Evolutionary conservation across 2,329 filamentous ascomycete species (phyloP), one percentile per base, ranked within the genome.

Genomic region (Ophiostoma triangulosporum): DNA sequence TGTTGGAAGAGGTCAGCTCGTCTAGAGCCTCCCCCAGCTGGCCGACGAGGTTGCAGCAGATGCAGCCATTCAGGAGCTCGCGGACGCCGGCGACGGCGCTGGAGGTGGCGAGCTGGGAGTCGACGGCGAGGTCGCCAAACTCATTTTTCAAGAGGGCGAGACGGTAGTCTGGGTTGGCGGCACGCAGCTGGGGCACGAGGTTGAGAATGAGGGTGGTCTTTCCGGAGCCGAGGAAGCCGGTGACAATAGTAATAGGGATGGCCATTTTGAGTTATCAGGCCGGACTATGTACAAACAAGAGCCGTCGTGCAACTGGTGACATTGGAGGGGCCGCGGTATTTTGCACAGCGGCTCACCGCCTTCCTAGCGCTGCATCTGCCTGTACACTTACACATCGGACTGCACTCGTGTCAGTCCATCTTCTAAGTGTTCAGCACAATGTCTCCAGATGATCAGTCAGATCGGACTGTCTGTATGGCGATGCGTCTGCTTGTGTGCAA

Each of bases 1-100:
- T 32, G 8, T 27, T 17, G 74, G 65, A 66, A 24, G 71, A 67
- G 50, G 78, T 77, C 38, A 98, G 81, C 63, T 93, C 83, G 43
- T 77, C 70, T 17, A 98, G 81, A 1, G 91, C 90, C 48, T 85
- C 81, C 56, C 81, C 80, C 7, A 98, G 80, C 67, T 95, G 88
- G 15, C 93, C 93, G 57, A 98, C 91, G 26, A 97, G 84, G 66
- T 97, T 97, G 73, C 93, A 98, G 78, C 93, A 98, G 69, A 98
- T 97, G 71, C 93, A 97, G 60, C 91, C 93, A 66, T 95, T 95
- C 52, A 98, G 83, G 1, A 98, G 77, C 69, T 98, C 93, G 62
- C 86, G 86, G 4, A 95, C 90, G 53, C 89, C 91, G 1, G 88
- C 84, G 60, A 98, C 89, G 58, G 90, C 83, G 50, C 80, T 80